Evolutionary conservation across 495 filamentous ascomycete genomes (phyloP).

Genomic region (Aspergillus mulundensis): DNA sequence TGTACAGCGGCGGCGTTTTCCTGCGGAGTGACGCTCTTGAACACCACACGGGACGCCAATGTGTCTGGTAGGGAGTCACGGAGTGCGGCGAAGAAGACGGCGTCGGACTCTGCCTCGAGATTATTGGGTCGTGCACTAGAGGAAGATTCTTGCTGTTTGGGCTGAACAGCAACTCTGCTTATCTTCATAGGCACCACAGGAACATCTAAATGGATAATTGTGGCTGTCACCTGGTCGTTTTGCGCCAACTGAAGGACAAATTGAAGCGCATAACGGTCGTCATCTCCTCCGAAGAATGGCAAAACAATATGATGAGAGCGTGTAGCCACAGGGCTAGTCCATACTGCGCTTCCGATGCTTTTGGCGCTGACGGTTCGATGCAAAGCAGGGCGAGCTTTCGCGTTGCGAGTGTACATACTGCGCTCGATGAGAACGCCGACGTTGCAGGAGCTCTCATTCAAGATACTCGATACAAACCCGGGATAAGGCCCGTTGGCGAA

Average conservation of each 20-base stretch:
- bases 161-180: background rate
- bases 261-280: constrained; percentile 77
- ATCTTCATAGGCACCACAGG: background rate
- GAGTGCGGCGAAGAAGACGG: constrained; percentile 58
- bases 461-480: constrained; percentile 59
- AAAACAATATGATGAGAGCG: constrained; percentile 83
- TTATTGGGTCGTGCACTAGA: background rate
- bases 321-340: constrained; percentile 36
- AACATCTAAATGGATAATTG: constrained; percentile 27
- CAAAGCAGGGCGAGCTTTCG: constrained; percentile 30
- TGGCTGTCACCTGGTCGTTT: constrained; percentile 61
- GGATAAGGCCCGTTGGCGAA: constrained; percentile 50
- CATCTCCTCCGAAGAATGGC: constrained; percentile 79
- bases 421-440: constrained; percentile 82
- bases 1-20: constrained; percentile 21
- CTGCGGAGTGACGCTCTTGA: constrained; percentile 33
- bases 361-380: constrained; percentile 52
- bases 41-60: constrained; percentile 57
- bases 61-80: constrained; percentile 56
- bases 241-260: constrained; percentile 77
- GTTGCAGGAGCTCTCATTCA: constrained; percentile 59
- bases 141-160: background rate
- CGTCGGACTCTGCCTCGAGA: constrained; percentile 37
- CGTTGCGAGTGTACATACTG: constrained; percentile 43
- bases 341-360: constrained; percentile 54